Conservation (phyloP, 2,329 filamentous ascomycete genomes). For the Zasmidium angulare region DNA sequence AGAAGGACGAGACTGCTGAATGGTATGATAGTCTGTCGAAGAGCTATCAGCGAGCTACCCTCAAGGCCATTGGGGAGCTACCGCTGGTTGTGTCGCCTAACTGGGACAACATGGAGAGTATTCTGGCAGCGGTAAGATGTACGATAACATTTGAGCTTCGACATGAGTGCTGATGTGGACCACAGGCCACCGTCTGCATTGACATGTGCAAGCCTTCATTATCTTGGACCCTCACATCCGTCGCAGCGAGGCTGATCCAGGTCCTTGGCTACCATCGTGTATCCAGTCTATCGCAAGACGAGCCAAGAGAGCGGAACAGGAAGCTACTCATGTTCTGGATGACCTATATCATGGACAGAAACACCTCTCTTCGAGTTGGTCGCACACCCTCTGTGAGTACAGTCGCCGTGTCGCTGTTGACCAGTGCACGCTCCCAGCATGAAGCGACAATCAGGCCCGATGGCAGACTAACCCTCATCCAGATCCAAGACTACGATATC, state of each 20-base stretch:
- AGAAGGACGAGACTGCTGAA: neutral
- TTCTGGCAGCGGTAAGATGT: neutral
- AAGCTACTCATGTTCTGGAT: neutral
- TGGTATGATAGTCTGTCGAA: neutral
- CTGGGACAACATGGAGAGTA: neutral
- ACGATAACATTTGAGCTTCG: neutral
- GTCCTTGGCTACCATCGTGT: neutral
- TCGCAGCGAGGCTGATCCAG: neutral
- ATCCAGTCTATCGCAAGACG: neutral
- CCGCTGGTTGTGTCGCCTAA: neutral
- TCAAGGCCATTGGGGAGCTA: neutral
- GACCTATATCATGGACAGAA: neutral
- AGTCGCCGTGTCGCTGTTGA: neutral
- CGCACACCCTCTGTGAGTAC: neutral
- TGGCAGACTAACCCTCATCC: neutral
- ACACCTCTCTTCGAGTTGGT: neutral
- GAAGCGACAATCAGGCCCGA: too few relatives aligned
- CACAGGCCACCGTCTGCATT: neutral
- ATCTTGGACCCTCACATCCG: neutral
- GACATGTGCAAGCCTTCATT: slow-evolving; percentile 1
- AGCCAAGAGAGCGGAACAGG: neutral
- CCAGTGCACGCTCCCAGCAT: too few relatives aligned
- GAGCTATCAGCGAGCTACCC: neutral
- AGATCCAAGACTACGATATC: neutral
- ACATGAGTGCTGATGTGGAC: neutral